These are phyloP conservation scores for Coniella vitis DNA, from an alignment of 2,329 filamentous ascomycete genomes.

Conservation along the genomic window DNA sequence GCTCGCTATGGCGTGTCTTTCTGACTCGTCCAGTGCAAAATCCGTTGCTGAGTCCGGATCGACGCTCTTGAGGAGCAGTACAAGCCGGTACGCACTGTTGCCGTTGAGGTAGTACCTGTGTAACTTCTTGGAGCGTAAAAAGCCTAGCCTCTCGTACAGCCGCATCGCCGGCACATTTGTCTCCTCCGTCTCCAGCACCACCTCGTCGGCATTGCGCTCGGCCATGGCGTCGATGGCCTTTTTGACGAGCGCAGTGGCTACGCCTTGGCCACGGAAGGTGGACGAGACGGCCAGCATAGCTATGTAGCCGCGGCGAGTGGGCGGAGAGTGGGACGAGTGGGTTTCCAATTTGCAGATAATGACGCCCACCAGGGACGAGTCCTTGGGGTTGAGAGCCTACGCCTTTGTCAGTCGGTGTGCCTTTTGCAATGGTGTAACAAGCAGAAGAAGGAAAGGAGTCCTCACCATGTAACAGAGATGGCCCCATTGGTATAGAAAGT, in stretches of 20 bases:
- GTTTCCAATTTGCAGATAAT: conserved; percentile 92
- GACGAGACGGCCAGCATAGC: conserved; percentile 94
- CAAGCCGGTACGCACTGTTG: conserved; percentile 84
- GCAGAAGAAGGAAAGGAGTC: conserved; percentile 13
- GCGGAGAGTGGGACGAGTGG: conserved; percentile 72
- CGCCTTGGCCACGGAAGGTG: conserved; percentile 72
- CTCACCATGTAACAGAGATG: conserved; percentile 90
- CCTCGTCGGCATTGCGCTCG: conserved; percentile 76
- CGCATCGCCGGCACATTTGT: conserved; percentile 85
- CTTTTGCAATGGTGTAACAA: not conserved
- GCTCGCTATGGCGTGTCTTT: conserved; percentile 10
- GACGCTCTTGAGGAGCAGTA: conserved; percentile 65
- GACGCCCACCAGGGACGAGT: conserved; percentile 70
- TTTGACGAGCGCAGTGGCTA: conserved; percentile 82
- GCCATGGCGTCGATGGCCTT: conserved; percentile 90
- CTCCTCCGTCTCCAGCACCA: conserved; percentile 94
- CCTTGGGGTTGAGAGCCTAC: conserved; percentile 53
- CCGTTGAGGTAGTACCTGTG: conserved; percentile 96
- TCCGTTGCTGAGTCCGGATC: conserved; percentile 34
- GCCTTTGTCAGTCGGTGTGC: not conserved
- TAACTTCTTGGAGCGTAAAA: conserved; percentile 83
- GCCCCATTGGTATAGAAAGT: conserved; percentile 96
- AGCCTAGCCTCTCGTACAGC: conserved; percentile 87
- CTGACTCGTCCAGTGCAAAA: conserved; percentile 27
- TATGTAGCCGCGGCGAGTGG: conserved; percentile 82